Evolutionary conservation across 352 stramenopile species (phyloP).

Genomic region (Globisporangium carolinianum): DNA sequence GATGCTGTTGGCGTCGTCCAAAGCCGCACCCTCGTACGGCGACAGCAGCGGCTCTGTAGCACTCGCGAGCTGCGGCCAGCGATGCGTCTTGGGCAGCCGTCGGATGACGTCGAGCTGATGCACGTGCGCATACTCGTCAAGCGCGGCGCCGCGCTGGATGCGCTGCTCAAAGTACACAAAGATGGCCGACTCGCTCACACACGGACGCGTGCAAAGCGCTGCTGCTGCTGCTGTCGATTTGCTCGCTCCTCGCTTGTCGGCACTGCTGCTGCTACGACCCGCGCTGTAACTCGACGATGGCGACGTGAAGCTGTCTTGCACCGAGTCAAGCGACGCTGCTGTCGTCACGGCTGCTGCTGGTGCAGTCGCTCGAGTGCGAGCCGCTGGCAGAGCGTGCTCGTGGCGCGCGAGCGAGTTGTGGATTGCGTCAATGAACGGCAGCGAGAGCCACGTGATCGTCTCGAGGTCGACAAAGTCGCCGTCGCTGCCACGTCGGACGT

Average conservation of each 20-base stretch:
- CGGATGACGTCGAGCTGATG: slow-evolving; percentile 40
- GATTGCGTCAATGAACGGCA: slow-evolving; percentile 29
- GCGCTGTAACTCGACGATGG: background rate
- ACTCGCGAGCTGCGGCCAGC: background rate
- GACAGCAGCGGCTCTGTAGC: slow-evolving; percentile 8
- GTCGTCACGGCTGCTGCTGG: background rate
- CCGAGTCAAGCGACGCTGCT: background rate
- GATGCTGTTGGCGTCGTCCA: slow-evolving; percentile 11
- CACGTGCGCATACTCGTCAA: slow-evolving; percentile 47
- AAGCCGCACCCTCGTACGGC: slow-evolving; percentile 30
- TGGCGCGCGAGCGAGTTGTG: slow-evolving; percentile 27
- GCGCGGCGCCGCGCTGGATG: slow-evolving; percentile 10
- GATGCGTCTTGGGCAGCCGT: slow-evolving; percentile 18
- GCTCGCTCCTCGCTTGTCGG: background rate
- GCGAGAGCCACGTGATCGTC: slow-evolving; percentile 52
- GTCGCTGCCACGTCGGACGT: slow-evolving; percentile 24
- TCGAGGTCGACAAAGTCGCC: slow-evolving; percentile 55
- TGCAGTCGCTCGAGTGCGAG: background rate
- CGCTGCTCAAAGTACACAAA: slow-evolving; percentile 40
- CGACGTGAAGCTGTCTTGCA: too few relatives aligned
- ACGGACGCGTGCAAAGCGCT: background rate
- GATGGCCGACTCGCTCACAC: slow-evolving; percentile 31
- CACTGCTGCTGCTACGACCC: background rate
- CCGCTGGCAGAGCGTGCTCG: slow-evolving; percentile 27
- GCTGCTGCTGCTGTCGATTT: background rate